Base-by-base conservation (phyloP, 306 rosid genomes). In the Fagus crenata region DNA sequence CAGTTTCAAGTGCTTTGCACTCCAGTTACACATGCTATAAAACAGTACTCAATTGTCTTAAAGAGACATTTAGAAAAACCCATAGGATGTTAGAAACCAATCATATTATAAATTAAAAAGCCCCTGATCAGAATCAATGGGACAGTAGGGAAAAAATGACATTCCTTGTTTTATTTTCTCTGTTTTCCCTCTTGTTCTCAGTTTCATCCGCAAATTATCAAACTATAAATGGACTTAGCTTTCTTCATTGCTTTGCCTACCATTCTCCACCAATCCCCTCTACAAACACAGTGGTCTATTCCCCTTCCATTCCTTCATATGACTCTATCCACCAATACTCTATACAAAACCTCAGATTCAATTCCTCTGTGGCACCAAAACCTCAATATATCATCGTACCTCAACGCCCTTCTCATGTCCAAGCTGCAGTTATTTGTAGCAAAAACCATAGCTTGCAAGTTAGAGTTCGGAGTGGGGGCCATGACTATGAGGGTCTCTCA, bases 401-500 rank as follows among this genome's bases (percentile, higher is more conserved):
- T 1, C 69, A 42, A 2, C 7, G 2, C 7, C 3, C 12, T 0
- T 18, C 18, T 9, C 69, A 63, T 1, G 69, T 35, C 1, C 69
- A 63, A 18, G 69, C 69, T 1, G 1, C 69, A 32, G 69, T 63
- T 18, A 36, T 63, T 35, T 63, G 69, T 22, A 22, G 28, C 28
- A 22, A 22, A 22, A 22, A 22, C 28, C 28, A 22, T 22, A 22
- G 28, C 28, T 15, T 35, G 69, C 69, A 4, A 36, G 17, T 13
- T 49, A 15, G 71, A 18, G 18, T n/a, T 6, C 5, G 88, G 0
- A 84, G 90, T 22, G 90, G 90, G 7, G 88, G 90, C 0, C 90
- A 87, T 56, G 90, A 87, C 59, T 84, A 84, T 35, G 90, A 87
- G 82, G 90, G 87, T 4, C 81, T 87, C 42, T 87, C 90, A 6